These are phyloP conservation scores for Phytophthora rubi DNA, from an alignment of 352 stramenopile genomes.

Conservation along the genomic window DNA sequence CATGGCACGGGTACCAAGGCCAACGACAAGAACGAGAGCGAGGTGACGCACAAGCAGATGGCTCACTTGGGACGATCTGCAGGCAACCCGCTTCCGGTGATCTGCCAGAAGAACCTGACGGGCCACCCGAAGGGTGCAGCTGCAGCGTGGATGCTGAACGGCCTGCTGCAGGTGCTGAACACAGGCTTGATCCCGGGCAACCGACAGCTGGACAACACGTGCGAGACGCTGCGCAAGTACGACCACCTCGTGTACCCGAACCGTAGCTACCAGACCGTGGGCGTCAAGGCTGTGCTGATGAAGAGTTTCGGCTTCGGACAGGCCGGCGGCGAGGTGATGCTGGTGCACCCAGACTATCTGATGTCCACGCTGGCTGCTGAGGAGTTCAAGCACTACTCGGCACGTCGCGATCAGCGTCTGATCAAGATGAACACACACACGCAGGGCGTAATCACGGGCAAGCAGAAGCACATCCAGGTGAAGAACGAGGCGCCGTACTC, in stretches of 20 bases:
- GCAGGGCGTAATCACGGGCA: slow-evolving; percentile 80
- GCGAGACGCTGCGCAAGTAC: slow-evolving; percentile 69
- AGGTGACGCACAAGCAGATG: slow-evolving; percentile 88
- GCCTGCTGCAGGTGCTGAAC: slow-evolving; percentile 82
- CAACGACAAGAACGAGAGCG: slow-evolving; percentile 91
- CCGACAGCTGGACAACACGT: slow-evolving; percentile 86
- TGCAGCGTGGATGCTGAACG: slow-evolving; percentile 86
- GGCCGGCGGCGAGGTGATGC: slow-evolving; percentile 69
- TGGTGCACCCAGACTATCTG: slow-evolving; percentile 81
- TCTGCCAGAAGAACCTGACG: slow-evolving; percentile 87
- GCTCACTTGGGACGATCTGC: slow-evolving; percentile 71
- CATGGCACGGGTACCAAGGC: slow-evolving; percentile 84
- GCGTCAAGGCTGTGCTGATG: slow-evolving; percentile 80
- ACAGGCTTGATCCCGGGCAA: slow-evolving; percentile 81
- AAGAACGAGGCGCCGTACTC: slow-evolving; percentile 88
- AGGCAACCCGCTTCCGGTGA: slow-evolving; percentile 79
- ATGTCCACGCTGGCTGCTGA: slow-evolving; percentile 55
- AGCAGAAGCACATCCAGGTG: slow-evolving; percentile 77
- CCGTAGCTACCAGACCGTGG: slow-evolving; percentile 76
- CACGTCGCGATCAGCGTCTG: slow-evolving; percentile 64
- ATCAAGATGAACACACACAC: slow-evolving; percentile 78
- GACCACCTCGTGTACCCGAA: slow-evolving; percentile 86
- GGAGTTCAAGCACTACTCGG: slow-evolving; percentile 67
- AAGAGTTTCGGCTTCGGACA: slow-evolving; percentile 90
- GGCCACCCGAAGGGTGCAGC: slow-evolving; percentile 85